Evolutionary conservation across 805 yeast species (phyloP), one percentile per base, ranked within the genome.

Genomic region (Starmerella stigmatis): DNA sequence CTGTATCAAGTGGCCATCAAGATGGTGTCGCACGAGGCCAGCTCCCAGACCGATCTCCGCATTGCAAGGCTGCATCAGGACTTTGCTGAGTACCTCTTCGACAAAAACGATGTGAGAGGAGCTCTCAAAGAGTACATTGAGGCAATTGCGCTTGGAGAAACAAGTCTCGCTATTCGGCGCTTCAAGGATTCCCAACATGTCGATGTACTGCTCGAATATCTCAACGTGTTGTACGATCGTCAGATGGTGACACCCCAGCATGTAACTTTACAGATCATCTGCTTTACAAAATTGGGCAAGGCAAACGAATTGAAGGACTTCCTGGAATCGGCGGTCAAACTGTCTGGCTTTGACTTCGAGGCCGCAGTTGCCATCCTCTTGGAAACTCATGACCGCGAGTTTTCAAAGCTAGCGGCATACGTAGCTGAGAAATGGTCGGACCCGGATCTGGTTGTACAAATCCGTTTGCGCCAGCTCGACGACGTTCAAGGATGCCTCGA

Each of bases 111-210:
- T 37, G 73, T 66, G 33, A 75, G 74, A 3, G 85, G 75, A 8
- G 83, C 97, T 0, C 75, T 86, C 51, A 69, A 72, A n/a, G 80
- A 82, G 51, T 92, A 79, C 56, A 71, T 81, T n/a, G 72, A 67
- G 20, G 73, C 78, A 3, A 58, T 76, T n/a, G 66, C 64, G 23
- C 51, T 71, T 2, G 77, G 78, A 0, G 76, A 77, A 43, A 74
- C 86, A 2, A 82, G 89, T 59, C 83, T 79, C 47, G 76, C 86
- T 3, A 83, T 89, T 16, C 74, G 84, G 34, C 79, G 80, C 55
- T 85, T 80, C 60, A 79, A 81, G 51, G 94, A 81, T 48, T 79
- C 86, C 17, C 76, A 83, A 6, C 79, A 81, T 46, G 81, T 85
- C 1, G 65, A 68, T 23, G 75, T 75, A 48, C 64, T 88, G 55